A percentile compares a stretch with the other conserved stretches of the same genome.
Evolutionary conservation across 108 stramenopile genomes (phyloP).

Genomic region (Cyclostephanos tholiformis): DNA sequence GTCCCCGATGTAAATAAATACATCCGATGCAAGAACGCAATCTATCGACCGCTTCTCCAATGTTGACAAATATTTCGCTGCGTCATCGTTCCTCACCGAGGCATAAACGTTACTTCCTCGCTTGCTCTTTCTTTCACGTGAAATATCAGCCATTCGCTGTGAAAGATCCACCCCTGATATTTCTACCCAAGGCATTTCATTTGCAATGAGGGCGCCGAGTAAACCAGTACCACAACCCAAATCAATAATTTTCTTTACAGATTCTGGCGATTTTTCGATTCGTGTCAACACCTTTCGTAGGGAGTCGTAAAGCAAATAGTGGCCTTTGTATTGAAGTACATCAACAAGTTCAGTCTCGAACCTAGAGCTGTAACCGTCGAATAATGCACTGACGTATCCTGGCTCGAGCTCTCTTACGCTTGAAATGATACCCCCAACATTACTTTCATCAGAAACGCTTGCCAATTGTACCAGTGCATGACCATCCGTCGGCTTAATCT

Average conservation of each 20-base stretch:
- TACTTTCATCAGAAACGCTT: slow-evolving; percentile 8
- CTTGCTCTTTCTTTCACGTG: slow-evolving; percentile 26
- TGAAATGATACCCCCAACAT: slow-evolving; percentile 13
- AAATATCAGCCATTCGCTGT: slow-evolving; percentile 39
- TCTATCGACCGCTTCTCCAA: slow-evolving; percentile 20
- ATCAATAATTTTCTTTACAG: slow-evolving; percentile 21
- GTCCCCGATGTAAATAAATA: slow-evolving; percentile 41
- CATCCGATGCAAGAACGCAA: slow-evolving; percentile 32
- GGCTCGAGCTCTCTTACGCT: slow-evolving; percentile 11
- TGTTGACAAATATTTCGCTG: slow-evolving; percentile 21
- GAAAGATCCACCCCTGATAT: slow-evolving; percentile 35
- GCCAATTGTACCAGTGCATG: slow-evolving; percentile 40
- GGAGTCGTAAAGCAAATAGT: slow-evolving; percentile 17
- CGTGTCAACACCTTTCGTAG: slow-evolving; percentile 20
- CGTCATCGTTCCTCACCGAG: slow-evolving; percentile 16
- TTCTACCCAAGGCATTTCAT: slow-evolving; percentile 22
- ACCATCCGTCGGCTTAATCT: slow-evolving; percentile 29
- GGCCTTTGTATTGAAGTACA: slow-evolving; percentile 25
- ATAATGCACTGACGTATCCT: slow-evolving; percentile 27
- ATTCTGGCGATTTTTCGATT: slow-evolving; percentile 9
- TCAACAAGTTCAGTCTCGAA: slow-evolving; percentile 38
- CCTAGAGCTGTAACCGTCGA: slow-evolving; percentile 32
- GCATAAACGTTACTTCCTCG: slow-evolving; percentile 25
- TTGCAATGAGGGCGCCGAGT: slow-evolving; percentile 22
- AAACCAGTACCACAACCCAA: slow-evolving; percentile 39